Evolutionary conservation across 495 filamentous ascomycete species (phyloP).

Genomic region (Acidomyces sp.): DNA sequence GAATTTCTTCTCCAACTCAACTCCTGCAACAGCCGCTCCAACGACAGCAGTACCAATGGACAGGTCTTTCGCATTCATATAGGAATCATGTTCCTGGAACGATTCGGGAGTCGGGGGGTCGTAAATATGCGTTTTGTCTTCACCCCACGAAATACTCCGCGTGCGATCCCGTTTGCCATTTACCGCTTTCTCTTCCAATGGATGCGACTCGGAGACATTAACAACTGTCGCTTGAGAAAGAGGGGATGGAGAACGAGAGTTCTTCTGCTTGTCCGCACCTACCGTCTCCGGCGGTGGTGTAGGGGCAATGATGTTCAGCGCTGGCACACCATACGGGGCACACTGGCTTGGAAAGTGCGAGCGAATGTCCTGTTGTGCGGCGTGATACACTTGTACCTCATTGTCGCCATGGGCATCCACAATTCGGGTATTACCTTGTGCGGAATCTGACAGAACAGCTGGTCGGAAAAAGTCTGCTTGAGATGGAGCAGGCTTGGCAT

Average conservation of each 20-base stretch:
- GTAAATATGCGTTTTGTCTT: constrained; percentile 27
- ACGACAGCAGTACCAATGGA: constrained; percentile 4
- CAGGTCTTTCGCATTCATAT: constrained; percentile 4
- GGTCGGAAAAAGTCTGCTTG: constrained; percentile 23
- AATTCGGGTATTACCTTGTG: constrained; percentile 15
- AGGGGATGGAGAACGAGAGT: constrained; percentile 17
- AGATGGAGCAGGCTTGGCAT: constrained; percentile 8
- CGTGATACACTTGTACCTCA: constrained; percentile 24
- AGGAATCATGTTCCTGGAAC: constrained; percentile 20
- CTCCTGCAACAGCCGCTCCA: constrained; percentile 9
- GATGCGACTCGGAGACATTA: background rate
- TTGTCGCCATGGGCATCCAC: constrained; percentile 11
- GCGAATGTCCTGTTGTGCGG: constrained; percentile 11
- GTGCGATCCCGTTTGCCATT: constrained; percentile 3
- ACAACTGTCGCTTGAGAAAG: constrained; percentile 2
- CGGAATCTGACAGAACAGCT: constrained; percentile 8
- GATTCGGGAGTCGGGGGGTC: constrained; percentile 28
- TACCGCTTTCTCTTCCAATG: background rate
- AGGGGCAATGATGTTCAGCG: constrained; percentile 27
- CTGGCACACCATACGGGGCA: constrained; percentile 25
- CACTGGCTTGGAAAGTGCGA: background rate
- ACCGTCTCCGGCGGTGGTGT: constrained; percentile 25
- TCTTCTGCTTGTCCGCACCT: constrained; percentile 13
- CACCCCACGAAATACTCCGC: constrained; percentile 30
- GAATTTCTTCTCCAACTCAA: background rate